A percentile compares a stretch with the other conserved stretches of the same genome.
phyloP scores from a whole-genome alignment of 345 rosid species.

The Cardiospermum halicacabum region DNA sequence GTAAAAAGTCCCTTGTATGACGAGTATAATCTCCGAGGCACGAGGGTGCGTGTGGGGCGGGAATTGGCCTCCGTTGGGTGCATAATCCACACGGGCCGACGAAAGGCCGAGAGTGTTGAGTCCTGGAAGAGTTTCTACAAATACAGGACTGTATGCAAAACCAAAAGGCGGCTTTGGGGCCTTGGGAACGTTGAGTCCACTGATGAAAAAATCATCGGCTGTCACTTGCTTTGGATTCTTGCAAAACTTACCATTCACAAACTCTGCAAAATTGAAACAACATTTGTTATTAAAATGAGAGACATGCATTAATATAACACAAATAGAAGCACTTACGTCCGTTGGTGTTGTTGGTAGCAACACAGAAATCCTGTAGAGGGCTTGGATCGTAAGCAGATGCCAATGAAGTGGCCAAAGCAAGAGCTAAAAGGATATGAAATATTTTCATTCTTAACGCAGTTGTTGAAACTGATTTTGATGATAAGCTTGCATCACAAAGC shows the following conservation, averaged over 20 bases:
- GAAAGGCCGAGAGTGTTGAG: constrained; percentile 33
- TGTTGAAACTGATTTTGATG: no score
- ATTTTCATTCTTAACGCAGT: no score
- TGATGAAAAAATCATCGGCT: constrained; percentile 23
- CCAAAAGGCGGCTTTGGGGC: constrained; percentile 13
- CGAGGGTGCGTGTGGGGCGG: constrained; percentile 33
- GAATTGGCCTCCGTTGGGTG: constrained; percentile 23
- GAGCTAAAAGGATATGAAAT: no score
- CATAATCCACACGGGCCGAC: constrained; percentile 24
- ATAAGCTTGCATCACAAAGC: no score
- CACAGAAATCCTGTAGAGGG: constrained; percentile 30
- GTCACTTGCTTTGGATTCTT: constrained; percentile 26
- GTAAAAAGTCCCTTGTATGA: constrained; percentile 14
- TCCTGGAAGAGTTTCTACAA: constrained; percentile 20
- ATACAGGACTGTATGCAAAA: constrained; percentile 3
- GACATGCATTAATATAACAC: no score
- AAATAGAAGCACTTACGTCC: not conserved
- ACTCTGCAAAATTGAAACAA: constrained; percentile 7
- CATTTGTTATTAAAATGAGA: not conserved
- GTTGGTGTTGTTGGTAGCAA: constrained; percentile 16
- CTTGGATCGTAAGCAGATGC: constrained; percentile 18
- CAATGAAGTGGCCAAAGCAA: constrained; percentile 4
- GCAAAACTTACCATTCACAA: constrained; percentile 33
- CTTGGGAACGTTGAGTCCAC: constrained; percentile 15
- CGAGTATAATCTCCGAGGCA: constrained; percentile 16